Evolutionary conservation across 2,329 filamentous ascomycete species (phyloP).

Genomic region (Fusarium graminum): DNA sequence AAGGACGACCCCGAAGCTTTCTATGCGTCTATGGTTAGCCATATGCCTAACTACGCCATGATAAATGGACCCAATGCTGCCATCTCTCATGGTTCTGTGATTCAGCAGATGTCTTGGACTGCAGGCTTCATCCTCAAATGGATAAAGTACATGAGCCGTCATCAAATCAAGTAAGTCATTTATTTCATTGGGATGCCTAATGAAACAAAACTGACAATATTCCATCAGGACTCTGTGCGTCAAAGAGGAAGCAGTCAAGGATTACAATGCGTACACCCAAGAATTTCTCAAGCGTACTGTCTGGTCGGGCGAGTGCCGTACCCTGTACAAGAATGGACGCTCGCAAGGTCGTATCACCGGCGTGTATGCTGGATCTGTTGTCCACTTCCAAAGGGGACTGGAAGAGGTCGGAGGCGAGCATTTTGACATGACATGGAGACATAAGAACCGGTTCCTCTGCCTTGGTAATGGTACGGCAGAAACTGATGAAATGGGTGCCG

Average conservation of each 20-base stretch:
- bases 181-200: accelerated
- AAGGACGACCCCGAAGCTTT: conserved; percentile 11
- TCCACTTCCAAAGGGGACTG: neutral
- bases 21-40: neutral
- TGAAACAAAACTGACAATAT: neutral
- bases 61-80: conserved; percentile 10
- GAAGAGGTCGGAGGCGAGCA: conserved; percentile 20
- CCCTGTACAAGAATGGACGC: conserved; percentile 11
- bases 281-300: conserved; percentile 2
- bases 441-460: conserved; percentile 9
- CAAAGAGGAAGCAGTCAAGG: conserved; percentile 5
- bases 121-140: conserved; percentile 15
- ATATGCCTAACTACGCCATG: conserved; percentile 13
- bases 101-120: conserved; percentile 10
- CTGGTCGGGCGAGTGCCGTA: conserved; percentile 10
- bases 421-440: neutral
- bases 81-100: neutral
- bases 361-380: conserved; percentile 10
- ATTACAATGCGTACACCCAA: conserved; percentile 6
- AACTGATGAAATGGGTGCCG: conserved; percentile 3
- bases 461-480: conserved; percentile 11
- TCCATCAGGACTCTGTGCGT: neutral
- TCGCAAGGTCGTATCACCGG: neutral
- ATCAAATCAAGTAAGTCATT: conserved; percentile 3
- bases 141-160: conserved; percentile 13